Percentiles rank a stretch among this genome's conserved stretches.
Conservation (phyloP, 495 filamentous ascomycete genomes). For the Aspergillus incahuasiensis region DNA sequence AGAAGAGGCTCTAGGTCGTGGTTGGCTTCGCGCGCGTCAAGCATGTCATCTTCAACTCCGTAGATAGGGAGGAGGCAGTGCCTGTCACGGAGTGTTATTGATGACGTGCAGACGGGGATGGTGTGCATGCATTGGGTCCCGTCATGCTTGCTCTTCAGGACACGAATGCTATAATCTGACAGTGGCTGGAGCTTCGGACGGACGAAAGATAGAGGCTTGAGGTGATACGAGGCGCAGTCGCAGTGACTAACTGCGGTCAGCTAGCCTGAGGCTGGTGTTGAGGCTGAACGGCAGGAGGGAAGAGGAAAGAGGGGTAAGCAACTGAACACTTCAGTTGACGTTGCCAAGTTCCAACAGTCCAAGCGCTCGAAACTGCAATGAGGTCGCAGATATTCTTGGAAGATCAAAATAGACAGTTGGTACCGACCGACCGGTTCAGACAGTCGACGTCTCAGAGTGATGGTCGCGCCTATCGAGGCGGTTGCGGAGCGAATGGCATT, state of each 20-base stretch:
- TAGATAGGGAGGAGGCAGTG: too few relatives aligned
- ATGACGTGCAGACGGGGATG: not conserved
- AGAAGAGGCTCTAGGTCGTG: not conserved
- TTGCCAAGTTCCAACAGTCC: too few relatives aligned
- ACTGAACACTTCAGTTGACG: too few relatives aligned
- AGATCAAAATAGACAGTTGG: slow-evolving; percentile 10
- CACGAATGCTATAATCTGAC: not conserved
- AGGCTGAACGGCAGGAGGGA: not conserved
- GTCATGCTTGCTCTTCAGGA: not conserved
- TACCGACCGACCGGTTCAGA: slow-evolving; percentile 14
- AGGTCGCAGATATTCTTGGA: slow-evolving; percentile 10
- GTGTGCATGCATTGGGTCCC: not conserved
- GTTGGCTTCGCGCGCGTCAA: not conserved
- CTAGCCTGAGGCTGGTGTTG: not conserved
- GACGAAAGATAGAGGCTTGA: not conserved
- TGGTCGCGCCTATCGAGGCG: slow-evolving; percentile 1
- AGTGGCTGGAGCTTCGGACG: slow-evolving; percentile 2
- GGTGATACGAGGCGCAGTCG: slow-evolving; percentile 1
- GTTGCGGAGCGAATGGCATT: slow-evolving; percentile 7
- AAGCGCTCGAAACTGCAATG: too few relatives aligned
- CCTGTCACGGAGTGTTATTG: not conserved
- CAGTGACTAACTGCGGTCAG: not conserved
- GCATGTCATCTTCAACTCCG: not conserved
- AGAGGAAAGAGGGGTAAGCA: not conserved
- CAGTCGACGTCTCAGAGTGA: slow-evolving; percentile 10